These are phyloP conservation scores for Vitis hybrid DNA, from an alignment of 177 flowering plant species.

Conservation along the genomic window DNA sequence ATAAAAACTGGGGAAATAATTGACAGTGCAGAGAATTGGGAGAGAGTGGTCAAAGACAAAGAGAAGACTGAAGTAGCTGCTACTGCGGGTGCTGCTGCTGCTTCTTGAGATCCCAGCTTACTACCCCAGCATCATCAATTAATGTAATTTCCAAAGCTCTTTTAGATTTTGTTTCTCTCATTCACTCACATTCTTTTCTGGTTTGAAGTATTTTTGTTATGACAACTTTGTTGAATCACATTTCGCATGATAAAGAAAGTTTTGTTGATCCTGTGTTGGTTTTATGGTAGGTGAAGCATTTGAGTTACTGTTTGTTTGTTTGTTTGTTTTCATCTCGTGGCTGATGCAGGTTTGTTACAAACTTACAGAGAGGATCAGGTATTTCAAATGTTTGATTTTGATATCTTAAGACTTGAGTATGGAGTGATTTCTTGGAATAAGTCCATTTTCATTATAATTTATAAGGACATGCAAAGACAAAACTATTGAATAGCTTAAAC, in stretches of 20 bases:
- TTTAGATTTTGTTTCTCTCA: neutral
- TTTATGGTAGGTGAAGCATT: neutral
- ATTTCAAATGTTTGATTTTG: too few relatives aligned
- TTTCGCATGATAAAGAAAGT: neutral
- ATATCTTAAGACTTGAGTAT: too few relatives aligned
- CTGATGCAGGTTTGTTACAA: too few relatives aligned
- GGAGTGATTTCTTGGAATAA: too few relatives aligned
- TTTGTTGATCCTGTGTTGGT: neutral
- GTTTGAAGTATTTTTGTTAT: neutral
- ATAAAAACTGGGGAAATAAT: constrained; percentile 90
- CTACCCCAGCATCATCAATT: neutral
- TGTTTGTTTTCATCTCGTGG: too few relatives aligned
- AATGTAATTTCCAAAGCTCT: constrained; percentile 6
- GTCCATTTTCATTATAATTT: too few relatives aligned
- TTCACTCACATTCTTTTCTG: neutral
- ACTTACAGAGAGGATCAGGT: too few relatives aligned
- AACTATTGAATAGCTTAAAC: too few relatives aligned
- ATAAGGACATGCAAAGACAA: too few relatives aligned
- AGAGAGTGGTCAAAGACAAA: constrained; percentile 52
- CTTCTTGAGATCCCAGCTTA: too few relatives aligned
- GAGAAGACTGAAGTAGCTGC: constrained; percentile 47
- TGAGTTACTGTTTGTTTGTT: neutral
- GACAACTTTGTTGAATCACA: constrained; percentile 4
- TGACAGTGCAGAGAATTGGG: constrained; percentile 83
- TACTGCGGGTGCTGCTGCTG: neutral